Percentiles rank a stretch among this genome's conserved stretches.
Evolutionary conservation across 163 green algal genomes (phyloP).

Genomic region (Scenedesmus sp.): DNA sequence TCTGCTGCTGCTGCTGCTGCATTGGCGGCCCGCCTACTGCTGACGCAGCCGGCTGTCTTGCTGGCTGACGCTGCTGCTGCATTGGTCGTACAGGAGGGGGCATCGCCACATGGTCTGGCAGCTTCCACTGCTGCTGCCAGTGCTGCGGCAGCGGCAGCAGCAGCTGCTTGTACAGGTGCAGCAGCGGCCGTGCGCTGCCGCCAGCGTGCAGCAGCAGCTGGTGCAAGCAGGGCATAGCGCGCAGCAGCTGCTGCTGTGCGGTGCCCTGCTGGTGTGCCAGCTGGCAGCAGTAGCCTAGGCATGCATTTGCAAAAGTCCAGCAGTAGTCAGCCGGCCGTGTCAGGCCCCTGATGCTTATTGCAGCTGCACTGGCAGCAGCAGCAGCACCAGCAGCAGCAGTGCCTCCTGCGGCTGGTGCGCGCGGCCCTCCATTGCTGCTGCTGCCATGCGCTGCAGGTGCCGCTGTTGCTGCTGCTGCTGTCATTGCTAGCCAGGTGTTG

Average conservation of each 20-base stretch:
- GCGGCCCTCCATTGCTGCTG: neutral
- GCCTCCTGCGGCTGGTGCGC: neutral
- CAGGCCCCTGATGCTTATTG: neutral
- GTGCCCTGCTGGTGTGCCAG: neutral
- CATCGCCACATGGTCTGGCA: neutral
- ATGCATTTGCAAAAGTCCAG: neutral
- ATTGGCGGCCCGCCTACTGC: neutral
- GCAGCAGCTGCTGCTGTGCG: conserved; percentile 22
- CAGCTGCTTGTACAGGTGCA: neutral
- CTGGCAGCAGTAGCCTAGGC: neutral
- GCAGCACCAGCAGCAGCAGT: conserved; percentile 2
- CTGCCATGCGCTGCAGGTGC: neutral
- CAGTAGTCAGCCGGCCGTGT: neutral
- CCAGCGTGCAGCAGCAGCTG: neutral
- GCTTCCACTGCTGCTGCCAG: neutral
- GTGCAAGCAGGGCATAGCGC: neutral
- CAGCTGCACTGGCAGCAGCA: neutral
- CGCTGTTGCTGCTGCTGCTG: neutral
- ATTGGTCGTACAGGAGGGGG: neutral
- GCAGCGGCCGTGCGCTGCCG: neutral
- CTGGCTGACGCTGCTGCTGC: conserved; percentile 14
- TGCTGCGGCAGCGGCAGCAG: conserved; percentile 1
- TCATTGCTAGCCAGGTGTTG: neutral
- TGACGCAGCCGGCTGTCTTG: neutral
- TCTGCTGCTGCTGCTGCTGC: neutral